A percentile compares a stretch with the other conserved stretches of the same genome.
phyloP scores from a whole-genome alignment of 495 filamentous ascomycete genomes.

The Diplogelasinospora grovesii region DNA sequence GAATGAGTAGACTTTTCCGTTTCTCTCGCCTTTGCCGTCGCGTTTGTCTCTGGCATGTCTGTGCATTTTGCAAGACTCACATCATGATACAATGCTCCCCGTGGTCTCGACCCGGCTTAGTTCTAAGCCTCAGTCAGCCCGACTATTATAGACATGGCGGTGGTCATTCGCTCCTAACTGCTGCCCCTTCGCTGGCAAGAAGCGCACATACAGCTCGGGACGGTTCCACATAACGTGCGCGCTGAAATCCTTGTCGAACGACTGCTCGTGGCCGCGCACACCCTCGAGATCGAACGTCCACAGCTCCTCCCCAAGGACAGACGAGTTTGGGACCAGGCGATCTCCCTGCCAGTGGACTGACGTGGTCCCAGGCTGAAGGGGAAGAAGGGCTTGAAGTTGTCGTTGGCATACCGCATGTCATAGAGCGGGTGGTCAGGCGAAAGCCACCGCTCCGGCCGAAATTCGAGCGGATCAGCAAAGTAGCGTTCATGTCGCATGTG shows the following conservation, averaged over 20 bases:
- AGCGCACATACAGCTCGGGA: conserved; percentile 10
- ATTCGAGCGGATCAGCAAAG: conserved; percentile 13
- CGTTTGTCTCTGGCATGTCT: no score
- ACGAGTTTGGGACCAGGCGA: conserved; percentile 15
- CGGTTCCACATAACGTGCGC: conserved; percentile 13
- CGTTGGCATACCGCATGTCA: conserved; percentile 10
- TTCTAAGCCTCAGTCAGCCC: no score
- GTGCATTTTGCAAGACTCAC: no score
- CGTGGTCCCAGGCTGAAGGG: conserved; percentile 20
- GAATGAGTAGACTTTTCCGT: no score
- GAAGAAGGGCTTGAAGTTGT: conserved; percentile 10
- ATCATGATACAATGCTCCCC: no score
- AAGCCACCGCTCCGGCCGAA: conserved; percentile 19
- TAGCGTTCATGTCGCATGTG: conserved; percentile 6
- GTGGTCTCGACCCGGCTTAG: no score
- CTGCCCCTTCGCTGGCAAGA: conserved; percentile 2
- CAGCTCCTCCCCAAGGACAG: conserved; percentile 24
- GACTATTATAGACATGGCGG: no score
- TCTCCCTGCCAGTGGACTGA: conserved; percentile 12
- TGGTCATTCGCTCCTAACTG: no score
- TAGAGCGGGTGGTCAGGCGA: conserved; percentile 10
- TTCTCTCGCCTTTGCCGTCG: no score
- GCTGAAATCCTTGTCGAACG: conserved; percentile 10
- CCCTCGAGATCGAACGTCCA: conserved; percentile 24
- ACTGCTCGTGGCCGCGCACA: conserved; percentile 8